Conservation (phyloP, 495 filamentous ascomycete genomes). For the Barbatosphaeria neglecta region DNA sequence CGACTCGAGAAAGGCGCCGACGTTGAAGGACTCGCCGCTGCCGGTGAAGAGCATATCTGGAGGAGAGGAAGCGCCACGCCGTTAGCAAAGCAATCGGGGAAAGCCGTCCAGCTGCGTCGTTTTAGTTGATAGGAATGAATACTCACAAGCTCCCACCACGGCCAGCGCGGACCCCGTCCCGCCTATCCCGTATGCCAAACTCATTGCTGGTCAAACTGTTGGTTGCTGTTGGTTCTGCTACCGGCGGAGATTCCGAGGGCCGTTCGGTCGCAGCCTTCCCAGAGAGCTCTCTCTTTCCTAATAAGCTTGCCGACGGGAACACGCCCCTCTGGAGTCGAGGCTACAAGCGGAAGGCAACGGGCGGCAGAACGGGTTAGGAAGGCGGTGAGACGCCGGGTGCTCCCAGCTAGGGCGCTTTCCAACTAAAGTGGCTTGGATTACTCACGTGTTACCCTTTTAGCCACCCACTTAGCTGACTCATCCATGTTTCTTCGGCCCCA, state of each 20-base stretch:
- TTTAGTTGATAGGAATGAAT: neutral
- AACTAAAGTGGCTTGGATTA: neutral
- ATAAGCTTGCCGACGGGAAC: too few relatives aligned
- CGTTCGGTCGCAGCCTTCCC: neutral
- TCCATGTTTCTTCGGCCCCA: constrained; percentile 8
- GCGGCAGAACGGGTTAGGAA: neutral
- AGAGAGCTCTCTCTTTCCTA: neutral
- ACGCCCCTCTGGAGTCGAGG: too few relatives aligned
- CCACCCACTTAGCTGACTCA: constrained; percentile 1
- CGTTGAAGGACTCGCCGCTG: constrained; percentile 91
- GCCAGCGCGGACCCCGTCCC: constrained; percentile 57
- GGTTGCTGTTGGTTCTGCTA: neutral
- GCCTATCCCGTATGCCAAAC: constrained; percentile 55
- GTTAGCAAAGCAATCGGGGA: constrained; percentile 22
- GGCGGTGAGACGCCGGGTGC: neutral
- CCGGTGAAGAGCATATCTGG: constrained; percentile 96
- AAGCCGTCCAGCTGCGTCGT: neutral
- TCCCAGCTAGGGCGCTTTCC: too few relatives aligned
- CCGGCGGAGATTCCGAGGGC: constrained; percentile 1
- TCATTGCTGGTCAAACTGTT: constrained; percentile 38
- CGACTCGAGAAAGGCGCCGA: constrained; percentile 87
- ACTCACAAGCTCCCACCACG: constrained; percentile 81
- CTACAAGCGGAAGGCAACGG: too few relatives aligned
- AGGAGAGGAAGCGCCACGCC: constrained; percentile 4
- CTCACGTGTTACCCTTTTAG: neutral